Evolutionary conservation across 306 rosid genomes (phyloP), one percentile per base, ranked within the genome.

Genomic region (Prunus campanulata): DNA sequence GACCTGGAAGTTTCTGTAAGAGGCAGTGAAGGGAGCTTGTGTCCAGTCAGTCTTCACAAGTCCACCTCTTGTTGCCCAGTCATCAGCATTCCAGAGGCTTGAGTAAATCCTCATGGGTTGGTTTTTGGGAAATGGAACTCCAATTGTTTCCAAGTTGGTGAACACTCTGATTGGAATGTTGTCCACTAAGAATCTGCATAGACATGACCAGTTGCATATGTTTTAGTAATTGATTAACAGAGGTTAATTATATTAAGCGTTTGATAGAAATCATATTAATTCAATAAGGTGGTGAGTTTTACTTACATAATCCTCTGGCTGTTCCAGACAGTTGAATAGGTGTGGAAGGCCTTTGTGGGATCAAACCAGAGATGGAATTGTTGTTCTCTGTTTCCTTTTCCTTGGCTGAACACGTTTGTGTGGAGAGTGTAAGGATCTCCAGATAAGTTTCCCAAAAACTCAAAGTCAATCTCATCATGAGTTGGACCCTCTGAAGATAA

Each of bases 401-500:
- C 85, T 6, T 83, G 85, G 15, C 76, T 49, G 67, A 74, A 86
- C 8, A 86, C 81, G 20, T 83, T 83, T 20, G 90, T 86, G 15
- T 86, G 85, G 25, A 86, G 77, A 59, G 74, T 77, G 66, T 86
- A 86, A 42, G 90, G 90, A 8, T 86, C 70, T 20, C 87, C 83
- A 1, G 85, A 19, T 8, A 66, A 42, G 75, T 83, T 83, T 3
- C 90, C 90, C 73, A 86, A 76, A 78, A 86, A 86, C 72, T 86
- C 87, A 1, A 83, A 86, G 19, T 83, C 90, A 55, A 86, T 83
- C 78, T 86, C 85, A 72, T 83, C 87, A 24, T 86, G 89, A 16
- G 52, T 80, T 70, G 77, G 74, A 63, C 89, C 87, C 70, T 85
- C 78, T 19, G 98, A 91, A 48, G 98, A 93, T 68, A 93, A 70